These are phyloP conservation scores for Xylaria castorea DNA, from an alignment of 495 filamentous ascomycete genomes.

Conservation along the genomic window DNA sequence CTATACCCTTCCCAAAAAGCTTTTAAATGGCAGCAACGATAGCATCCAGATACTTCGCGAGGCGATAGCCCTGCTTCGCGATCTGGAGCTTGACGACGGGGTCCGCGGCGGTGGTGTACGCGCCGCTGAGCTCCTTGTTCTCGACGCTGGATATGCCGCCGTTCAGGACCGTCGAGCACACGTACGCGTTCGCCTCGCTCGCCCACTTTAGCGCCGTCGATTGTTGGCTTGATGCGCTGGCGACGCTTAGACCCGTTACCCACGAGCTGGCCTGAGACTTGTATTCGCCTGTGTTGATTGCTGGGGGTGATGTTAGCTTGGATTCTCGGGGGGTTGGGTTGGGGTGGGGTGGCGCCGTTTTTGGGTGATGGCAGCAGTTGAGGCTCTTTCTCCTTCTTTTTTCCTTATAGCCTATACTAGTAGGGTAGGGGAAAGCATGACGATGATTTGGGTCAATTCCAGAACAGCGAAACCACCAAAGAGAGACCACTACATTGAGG, in stretches of 20 bases:
- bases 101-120: constrained; percentile 59
- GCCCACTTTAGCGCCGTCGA: constrained; percentile 60
- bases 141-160: constrained; percentile 57
- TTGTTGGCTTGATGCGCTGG: constrained; percentile 37
- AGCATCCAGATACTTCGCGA: constrained; percentile 44
- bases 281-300: constrained; percentile 58
- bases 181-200: constrained; percentile 61
- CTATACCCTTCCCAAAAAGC: background rate
- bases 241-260: constrained; percentile 56
- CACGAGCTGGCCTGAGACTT: constrained; percentile 52
- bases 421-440: background rate
- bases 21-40: constrained; percentile 37
- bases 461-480: background rate
- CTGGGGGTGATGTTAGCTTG: constrained; percentile 26
- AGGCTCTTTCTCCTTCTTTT: background rate
- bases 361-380: background rate
- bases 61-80: constrained; percentile 65
- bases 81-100: constrained; percentile 67
- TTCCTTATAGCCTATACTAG: background rate
- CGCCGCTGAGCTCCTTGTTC: constrained; percentile 54
- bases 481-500: background rate
- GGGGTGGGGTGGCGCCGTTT: background rate
- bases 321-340: background rate
- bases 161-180: constrained; percentile 61
- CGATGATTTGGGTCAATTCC: background rate